phyloP scores from a whole-genome alignment of 1,284 basidiomycete genomes.

The Gastroboletus turbinatus region DNA sequence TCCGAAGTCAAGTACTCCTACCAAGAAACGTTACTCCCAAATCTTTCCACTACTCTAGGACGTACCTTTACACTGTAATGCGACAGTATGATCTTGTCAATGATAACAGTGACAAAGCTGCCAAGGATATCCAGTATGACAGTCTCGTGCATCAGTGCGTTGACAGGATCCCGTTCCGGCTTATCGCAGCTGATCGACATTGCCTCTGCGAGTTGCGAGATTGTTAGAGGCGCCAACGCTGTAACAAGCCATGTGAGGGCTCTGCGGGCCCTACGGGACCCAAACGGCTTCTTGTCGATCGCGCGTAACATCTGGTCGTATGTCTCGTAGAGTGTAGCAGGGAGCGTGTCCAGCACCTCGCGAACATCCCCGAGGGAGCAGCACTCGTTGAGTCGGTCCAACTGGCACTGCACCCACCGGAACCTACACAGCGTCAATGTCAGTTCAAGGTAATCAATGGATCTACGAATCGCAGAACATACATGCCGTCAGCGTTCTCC shows the following conservation, averaged over 20 bases:
- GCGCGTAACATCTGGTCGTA: slow-evolving; percentile 1
- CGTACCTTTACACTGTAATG: not conserved
- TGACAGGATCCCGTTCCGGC: not conserved
- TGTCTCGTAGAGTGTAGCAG: slow-evolving; percentile 1
- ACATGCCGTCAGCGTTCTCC: slow-evolving; percentile 11
- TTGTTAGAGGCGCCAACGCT: not conserved
- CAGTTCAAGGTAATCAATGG: not conserved
- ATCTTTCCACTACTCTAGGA: too few relatives aligned
- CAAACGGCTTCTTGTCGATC: not conserved
- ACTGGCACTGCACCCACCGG: slow-evolving; percentile 13
- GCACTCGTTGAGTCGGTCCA: slow-evolving; percentile 1
- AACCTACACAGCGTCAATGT: slow-evolving; percentile 1
- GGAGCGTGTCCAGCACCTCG: not conserved
- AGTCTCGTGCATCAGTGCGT: not conserved
- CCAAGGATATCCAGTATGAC: not conserved
- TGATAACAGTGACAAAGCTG: not conserved
- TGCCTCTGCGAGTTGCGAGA: not conserved
- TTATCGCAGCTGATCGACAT: not conserved
- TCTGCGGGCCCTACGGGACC: not conserved
- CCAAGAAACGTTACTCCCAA: not conserved
- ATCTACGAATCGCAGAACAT: not conserved
- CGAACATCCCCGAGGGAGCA: not conserved
- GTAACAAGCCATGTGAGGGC: not conserved
- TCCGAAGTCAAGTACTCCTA: not conserved
- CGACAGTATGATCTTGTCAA: not conserved